Evolutionary conservation across 345 rosid species (phyloP).

Genomic region (Sisymbrium irio): DNA sequence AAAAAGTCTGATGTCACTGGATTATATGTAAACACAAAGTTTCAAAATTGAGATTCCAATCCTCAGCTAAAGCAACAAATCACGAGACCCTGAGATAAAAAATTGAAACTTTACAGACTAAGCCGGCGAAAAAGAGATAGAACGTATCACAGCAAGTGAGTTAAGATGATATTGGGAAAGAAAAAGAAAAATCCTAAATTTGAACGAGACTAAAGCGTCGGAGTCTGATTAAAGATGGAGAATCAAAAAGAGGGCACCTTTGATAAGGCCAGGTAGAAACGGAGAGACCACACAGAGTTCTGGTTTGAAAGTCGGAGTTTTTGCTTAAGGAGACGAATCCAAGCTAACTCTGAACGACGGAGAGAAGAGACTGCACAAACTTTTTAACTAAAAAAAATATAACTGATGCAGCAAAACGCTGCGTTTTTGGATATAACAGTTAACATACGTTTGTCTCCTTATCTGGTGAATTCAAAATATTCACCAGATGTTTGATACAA

Average conservation of each 20-base stretch:
- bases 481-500: not conserved
- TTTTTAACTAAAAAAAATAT: not conserved
- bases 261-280: not conserved
- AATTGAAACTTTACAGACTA: not conserved
- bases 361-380: not conserved
- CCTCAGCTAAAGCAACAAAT: not conserved
- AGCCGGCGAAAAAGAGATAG: too few relatives aligned
- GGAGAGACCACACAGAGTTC: slow-evolving; percentile 3
- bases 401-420: not conserved
- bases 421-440: not conserved
- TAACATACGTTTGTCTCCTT: not conserved
- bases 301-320: not conserved
- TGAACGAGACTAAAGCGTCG: not conserved
- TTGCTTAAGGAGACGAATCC: not conserved
- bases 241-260: slow-evolving; percentile 5
- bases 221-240: not conserved
- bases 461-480: not conserved
- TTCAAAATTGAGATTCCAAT: not conserved
- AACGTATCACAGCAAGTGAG: not conserved
- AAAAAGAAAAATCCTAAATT: not conserved
- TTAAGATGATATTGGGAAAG: not conserved
- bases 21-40: not conserved
- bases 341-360: not conserved
- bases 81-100: not conserved
- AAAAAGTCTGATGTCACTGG: not conserved